Percentiles rank a stretch among this genome's conserved stretches.
Evolutionary conservation across 805 yeast species (phyloP).

Genomic region (Wickerhamiella hasegawae): DNA sequence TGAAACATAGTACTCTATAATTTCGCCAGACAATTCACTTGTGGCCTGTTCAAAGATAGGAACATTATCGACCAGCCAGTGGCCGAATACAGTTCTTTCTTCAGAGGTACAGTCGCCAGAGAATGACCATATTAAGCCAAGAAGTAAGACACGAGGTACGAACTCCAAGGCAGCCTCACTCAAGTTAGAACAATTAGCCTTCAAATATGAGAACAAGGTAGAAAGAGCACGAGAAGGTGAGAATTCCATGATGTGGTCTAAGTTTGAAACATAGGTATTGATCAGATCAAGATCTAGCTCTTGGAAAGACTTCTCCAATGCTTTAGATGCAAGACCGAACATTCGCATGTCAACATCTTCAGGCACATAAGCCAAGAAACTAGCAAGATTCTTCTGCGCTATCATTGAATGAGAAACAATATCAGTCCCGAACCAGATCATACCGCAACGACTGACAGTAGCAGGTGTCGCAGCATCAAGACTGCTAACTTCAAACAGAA

Average conservation of each 20-base stretch:
- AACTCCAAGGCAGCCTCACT: constrained; percentile 15
- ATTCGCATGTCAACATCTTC: not conserved
- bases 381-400: not conserved
- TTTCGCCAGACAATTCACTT: constrained; percentile 5
- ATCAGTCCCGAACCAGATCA: constrained; percentile 43
- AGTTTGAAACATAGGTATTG: constrained; percentile 15
- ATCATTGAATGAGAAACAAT: constrained; percentile 11
- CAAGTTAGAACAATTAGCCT: not conserved
- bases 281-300: not conserved
- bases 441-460: constrained; percentile 83
- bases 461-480: constrained; percentile 69
- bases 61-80: constrained; percentile 5
- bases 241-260: constrained; percentile 39
- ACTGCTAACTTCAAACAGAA: constrained; percentile 64
- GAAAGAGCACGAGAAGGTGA: constrained; percentile 23
- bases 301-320: not conserved
- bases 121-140: constrained; percentile 44
- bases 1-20: constrained; percentile 30
- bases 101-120: constrained; percentile 36
- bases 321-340: not conserved
- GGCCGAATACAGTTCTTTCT: constrained; percentile 27
- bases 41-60: not conserved
- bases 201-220: constrained; percentile 23
- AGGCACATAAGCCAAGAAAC: not conserved
- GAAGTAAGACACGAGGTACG: constrained; percentile 13